These are phyloP conservation scores for Malus orientalis DNA, from an alignment of 306 rosid genomes.

Conservation along the genomic window DNA sequence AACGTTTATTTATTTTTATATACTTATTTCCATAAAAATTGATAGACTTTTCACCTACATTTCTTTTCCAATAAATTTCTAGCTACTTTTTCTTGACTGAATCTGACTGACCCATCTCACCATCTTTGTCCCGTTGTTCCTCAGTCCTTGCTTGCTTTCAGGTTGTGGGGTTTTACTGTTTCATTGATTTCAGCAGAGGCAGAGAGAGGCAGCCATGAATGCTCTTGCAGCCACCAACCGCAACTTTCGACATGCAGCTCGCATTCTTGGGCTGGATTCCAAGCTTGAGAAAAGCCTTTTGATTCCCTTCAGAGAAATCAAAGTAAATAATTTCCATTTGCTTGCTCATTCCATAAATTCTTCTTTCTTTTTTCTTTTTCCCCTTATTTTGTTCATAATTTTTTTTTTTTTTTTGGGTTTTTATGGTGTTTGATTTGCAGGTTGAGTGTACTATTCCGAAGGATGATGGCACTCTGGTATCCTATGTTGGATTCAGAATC, in stretches of 20 bases:
- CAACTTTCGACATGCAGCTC: conserved; percentile 56
- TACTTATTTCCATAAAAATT: neutral
- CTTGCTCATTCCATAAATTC: neutral
- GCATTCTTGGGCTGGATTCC: conserved; percentile 62
- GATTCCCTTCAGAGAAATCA: conserved; percentile 67
- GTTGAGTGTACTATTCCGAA: conserved; percentile 76
- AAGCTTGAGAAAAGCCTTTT: conserved; percentile 69
- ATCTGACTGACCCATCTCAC: neutral
- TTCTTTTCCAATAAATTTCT: neutral
- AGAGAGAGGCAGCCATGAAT: conserved; percentile 36
- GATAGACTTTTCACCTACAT: neutral
- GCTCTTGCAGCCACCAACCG: conserved; percentile 68
- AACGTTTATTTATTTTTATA: neutral
- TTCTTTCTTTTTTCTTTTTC: neutral
- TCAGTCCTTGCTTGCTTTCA: neutral
- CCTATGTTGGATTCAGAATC: conserved; percentile 65
- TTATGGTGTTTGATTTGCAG: conserved; percentile 21
- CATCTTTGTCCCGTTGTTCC: neutral
- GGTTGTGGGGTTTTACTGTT: conserved; percentile 8
- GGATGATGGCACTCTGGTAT: conserved; percentile 62
- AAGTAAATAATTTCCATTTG: conserved; percentile 14
- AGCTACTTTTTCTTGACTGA: neutral
- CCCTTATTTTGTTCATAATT: neutral
- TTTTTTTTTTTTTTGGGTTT: neutral
- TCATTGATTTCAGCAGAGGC: neutral